These are phyloP conservation scores for Vitis rotundifolia DNA, from an alignment of 164 flowering plant species.

Conservation along the genomic window DNA sequence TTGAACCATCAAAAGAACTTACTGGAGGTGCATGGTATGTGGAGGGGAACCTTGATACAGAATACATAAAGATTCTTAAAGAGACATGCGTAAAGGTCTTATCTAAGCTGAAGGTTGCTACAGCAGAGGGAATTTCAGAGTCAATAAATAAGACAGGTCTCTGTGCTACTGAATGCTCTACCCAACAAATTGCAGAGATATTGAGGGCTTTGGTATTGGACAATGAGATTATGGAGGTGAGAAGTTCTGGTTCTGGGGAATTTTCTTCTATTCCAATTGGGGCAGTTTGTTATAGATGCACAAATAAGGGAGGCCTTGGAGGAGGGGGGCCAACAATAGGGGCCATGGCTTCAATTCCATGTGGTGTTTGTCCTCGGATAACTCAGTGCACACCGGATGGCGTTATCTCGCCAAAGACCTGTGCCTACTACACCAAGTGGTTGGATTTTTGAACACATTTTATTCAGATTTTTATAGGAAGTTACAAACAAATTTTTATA, in stretches of 20 bases:
- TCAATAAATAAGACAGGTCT: conserved; percentile 16
- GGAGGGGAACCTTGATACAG: conserved; percentile 58
- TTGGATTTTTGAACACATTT: conserved; percentile 47
- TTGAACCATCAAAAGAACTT: conserved; percentile 68
- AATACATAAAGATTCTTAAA: conserved; percentile 36
- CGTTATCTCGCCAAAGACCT: conserved; percentile 66
- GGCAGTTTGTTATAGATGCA: conserved; percentile 49
- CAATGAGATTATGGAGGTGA: conserved; percentile 49
- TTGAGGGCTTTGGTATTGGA: conserved; percentile 63
- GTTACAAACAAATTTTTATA: neutral
- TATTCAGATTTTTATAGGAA: neutral
- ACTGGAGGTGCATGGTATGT: conserved; percentile 81
- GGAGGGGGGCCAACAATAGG: conserved; percentile 31
- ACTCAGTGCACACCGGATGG: conserved; percentile 78
- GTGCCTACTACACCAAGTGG: conserved; percentile 74
- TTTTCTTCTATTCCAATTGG: conserved; percentile 58
- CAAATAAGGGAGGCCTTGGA: conserved; percentile 9
- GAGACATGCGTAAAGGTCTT: conserved; percentile 30
- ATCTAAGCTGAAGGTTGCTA: conserved; percentile 40
- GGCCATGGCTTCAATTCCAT: conserved; percentile 75
- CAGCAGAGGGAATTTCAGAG: conserved; percentile 43
- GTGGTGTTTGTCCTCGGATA: conserved; percentile 87
- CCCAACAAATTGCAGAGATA: conserved; percentile 50
- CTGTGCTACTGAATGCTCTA: conserved; percentile 23
- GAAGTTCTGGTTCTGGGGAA: conserved; percentile 63